These are phyloP conservation scores for Yamadazyma olivae DNA, from an alignment of 805 yeast species.

Conservation along the genomic window DNA sequence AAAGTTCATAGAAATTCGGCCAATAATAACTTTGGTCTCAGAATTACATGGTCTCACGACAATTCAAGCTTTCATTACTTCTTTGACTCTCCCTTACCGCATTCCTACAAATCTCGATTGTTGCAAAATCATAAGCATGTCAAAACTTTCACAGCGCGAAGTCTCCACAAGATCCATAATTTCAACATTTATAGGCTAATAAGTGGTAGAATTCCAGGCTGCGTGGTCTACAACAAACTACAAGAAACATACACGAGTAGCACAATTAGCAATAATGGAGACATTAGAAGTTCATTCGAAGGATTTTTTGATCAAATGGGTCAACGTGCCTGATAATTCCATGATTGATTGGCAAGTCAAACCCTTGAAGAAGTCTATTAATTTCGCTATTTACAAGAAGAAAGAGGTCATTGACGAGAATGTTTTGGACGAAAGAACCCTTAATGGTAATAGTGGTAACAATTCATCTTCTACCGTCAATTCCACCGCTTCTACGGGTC, in stretches of 20 bases:
- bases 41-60: too few relatives aligned
- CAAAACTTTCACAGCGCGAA: neutral
- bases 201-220: too few relatives aligned
- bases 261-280: too few relatives aligned
- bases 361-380: conserved; percentile 54
- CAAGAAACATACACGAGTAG: too few relatives aligned
- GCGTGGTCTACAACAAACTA: too few relatives aligned
- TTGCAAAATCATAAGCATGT: conserved; percentile 6
- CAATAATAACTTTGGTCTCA: too few relatives aligned
- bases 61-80: too few relatives aligned
- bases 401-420: conserved; percentile 17
- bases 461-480: conserved; percentile 9
- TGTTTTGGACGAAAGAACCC: neutral
- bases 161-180: too few relatives aligned
- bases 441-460: neutral
- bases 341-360: conserved; percentile 75
- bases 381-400: conserved; percentile 37
- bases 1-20: too few relatives aligned
- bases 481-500: conserved; percentile 8
- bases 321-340: conserved; percentile 66
- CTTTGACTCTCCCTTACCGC: too few relatives aligned
- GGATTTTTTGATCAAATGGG: conserved; percentile 90
- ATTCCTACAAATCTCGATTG: too few relatives aligned
- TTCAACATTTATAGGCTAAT: too few relatives aligned
- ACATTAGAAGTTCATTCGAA: conserved; percentile 86